Evolutionary conservation across 495 filamentous ascomycete species (phyloP).

Genomic region (Penicillium longicatenatum): DNA sequence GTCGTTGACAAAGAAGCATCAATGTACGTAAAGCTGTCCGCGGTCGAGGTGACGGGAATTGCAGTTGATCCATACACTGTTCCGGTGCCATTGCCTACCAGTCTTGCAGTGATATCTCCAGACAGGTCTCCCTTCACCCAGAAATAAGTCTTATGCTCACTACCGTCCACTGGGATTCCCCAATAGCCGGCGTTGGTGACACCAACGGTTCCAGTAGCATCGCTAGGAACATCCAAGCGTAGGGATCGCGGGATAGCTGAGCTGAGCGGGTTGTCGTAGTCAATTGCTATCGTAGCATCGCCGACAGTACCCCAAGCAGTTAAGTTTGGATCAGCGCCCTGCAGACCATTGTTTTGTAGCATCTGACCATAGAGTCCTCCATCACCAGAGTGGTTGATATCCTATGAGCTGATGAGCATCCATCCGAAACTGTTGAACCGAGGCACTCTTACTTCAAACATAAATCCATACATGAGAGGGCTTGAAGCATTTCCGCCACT

Average conservation of each 20-base stretch:
- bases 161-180: conserved; percentile 57
- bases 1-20: conserved; percentile 35
- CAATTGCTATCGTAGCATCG: conserved; percentile 49
- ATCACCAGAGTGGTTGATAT: conserved; percentile 71
- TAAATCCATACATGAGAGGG: conserved; percentile 54
- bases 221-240: conserved; percentile 47
- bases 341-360: conserved; percentile 67
- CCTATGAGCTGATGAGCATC: conserved; percentile 23
- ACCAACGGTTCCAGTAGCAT: conserved; percentile 44
- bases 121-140: conserved; percentile 45
- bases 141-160: conserved; percentile 53
- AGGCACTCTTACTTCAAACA: conserved; percentile 50
- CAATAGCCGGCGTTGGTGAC: conserved; percentile 59
- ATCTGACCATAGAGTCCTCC: conserved; percentile 73
- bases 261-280: conserved; percentile 55
- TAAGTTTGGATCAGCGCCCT: conserved; percentile 46
- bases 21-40: conserved; percentile 26
- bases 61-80: conserved; percentile 29
- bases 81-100: conserved; percentile 26
- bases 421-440: conserved; percentile 21
- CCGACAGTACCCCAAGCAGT: conserved; percentile 54
- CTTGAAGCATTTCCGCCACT: conserved; percentile 50
- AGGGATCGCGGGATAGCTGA: conserved; percentile 56
- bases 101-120: conserved; percentile 20
- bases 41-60: conserved; percentile 19